Conservation (phyloP, 768 basidiomycete genomes). For the Leccinum obscurum region DNA sequence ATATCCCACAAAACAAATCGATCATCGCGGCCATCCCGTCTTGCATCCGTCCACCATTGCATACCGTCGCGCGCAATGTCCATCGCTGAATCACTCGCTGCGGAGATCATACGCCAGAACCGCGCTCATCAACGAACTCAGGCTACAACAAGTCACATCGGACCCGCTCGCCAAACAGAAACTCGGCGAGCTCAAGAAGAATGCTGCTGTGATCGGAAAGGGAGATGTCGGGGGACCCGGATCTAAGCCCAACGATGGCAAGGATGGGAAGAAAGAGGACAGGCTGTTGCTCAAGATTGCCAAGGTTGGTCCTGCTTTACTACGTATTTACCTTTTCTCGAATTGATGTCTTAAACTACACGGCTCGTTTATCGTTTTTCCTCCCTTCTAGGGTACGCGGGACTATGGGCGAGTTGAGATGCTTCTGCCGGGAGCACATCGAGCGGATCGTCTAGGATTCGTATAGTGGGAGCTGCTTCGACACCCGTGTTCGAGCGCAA, state of each 20-base stretch:
- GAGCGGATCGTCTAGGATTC: slow-evolving; percentile 84
- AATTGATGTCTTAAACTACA: background rate
- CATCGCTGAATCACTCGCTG: slow-evolving; percentile 37
- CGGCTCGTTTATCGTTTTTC: background rate
- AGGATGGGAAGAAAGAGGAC: slow-evolving; percentile 62
- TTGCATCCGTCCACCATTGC: too few relatives aligned
- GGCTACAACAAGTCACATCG: slow-evolving; percentile 45
- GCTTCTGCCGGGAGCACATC: slow-evolving; percentile 84
- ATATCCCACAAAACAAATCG: too few relatives aligned
- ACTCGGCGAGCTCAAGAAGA: slow-evolving; percentile 67
- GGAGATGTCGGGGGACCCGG: slow-evolving; percentile 20
- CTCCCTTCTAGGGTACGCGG: slow-evolving; percentile 73
- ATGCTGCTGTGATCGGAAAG: slow-evolving; percentile 40
- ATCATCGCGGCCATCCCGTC: too few relatives aligned
- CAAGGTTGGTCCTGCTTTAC: slow-evolving; percentile 58
- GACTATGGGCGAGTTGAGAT: slow-evolving; percentile 85
- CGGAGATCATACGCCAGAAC: slow-evolving; percentile 57
- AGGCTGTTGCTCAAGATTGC: slow-evolving; percentile 86
- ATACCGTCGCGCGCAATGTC: too few relatives aligned
- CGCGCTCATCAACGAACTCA: slow-evolving; percentile 58
- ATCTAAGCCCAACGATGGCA: slow-evolving; percentile 36
- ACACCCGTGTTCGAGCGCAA: slow-evolving; percentile 98
- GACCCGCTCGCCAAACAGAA: slow-evolving; percentile 64
- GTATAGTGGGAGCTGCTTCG: slow-evolving; percentile 89
- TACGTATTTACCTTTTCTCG: slow-evolving; percentile 16